Conservation (phyloP, 1,139 yeast species). For the Wickerhamomyces sp. region DNA sequence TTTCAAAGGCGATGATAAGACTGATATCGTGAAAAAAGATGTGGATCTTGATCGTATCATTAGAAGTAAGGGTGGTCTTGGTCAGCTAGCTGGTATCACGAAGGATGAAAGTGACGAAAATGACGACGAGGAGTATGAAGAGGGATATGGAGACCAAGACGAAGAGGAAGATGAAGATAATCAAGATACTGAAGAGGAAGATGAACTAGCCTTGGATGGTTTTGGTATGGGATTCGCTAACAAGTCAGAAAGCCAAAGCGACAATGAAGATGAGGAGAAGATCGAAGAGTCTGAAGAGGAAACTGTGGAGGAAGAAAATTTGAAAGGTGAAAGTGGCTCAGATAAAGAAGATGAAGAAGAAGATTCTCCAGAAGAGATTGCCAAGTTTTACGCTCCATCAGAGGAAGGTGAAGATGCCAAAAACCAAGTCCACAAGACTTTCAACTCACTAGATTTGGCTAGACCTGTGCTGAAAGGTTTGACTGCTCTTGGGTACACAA, state of each 20-base stretch:
- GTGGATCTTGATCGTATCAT: constrained; percentile 88
- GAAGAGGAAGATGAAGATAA: constrained; percentile 30
- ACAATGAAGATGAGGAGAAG: constrained; percentile 25
- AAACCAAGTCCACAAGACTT: constrained; percentile 50
- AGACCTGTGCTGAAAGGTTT: constrained; percentile 87
- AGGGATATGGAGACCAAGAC: constrained; percentile 31
- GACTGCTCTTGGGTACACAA: constrained; percentile 69
- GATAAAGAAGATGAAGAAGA: constrained; percentile 37
- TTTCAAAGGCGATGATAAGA: constrained; percentile 48
- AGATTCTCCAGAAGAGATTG: constrained; percentile 70
- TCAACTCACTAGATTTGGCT: constrained; percentile 75
- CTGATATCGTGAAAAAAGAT: constrained; percentile 39
- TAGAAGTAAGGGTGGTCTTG: constrained; percentile 72
- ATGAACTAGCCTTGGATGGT: constrained; percentile 55
- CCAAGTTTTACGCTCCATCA: constrained; percentile 58
- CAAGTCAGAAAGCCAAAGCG: constrained; percentile 32
- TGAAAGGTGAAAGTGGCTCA: constrained; percentile 13
- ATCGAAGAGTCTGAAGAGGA: constrained; percentile 24
- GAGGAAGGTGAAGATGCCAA: constrained; percentile 43
- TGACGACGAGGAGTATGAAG: constrained; percentile 31
- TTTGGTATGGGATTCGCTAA: constrained; percentile 60
- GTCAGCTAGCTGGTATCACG: constrained; percentile 45
- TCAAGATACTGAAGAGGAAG: constrained; percentile 33
- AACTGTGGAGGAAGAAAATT: constrained; percentile 19
- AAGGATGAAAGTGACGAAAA: constrained; percentile 30